These are phyloP conservation scores for Kockiozyma suomiensis DNA, from an alignment of 805 yeast genomes.

Conservation along the genomic window DNA sequence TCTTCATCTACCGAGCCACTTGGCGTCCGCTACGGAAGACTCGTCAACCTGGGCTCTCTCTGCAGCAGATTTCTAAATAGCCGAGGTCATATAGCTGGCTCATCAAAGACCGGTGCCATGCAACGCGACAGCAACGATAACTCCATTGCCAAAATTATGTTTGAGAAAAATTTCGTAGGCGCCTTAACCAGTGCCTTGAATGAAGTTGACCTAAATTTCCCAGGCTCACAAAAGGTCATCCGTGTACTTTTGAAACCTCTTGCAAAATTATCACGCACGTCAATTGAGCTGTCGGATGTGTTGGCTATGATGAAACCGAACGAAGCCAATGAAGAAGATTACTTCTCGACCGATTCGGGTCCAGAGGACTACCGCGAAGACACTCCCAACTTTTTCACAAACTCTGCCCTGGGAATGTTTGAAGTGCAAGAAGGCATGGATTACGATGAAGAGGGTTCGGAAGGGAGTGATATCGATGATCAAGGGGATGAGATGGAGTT, in stretches of 20 bases:
- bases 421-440: conserved; percentile 75
- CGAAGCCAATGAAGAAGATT: conserved; percentile 55
- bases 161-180: conserved; percentile 58
- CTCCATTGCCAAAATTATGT: conserved; percentile 62
- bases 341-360: conserved; percentile 47
- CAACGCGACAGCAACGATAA: conserved; percentile 53
- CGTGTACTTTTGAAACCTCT: conserved; percentile 59
- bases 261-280: conserved; percentile 51
- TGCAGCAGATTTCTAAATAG: conserved; percentile 41
- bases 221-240: conserved; percentile 62
- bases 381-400: conserved; percentile 78
- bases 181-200: conserved; percentile 63
- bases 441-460: conserved; percentile 58
- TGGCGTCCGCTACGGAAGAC: conserved; percentile 55
- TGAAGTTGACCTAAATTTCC: conserved; percentile 71
- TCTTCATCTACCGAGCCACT: conserved; percentile 45
- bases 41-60: conserved; percentile 57
- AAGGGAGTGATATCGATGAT: conserved; percentile 49
- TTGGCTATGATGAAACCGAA: conserved; percentile 41
- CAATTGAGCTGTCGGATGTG: conserved; percentile 45
- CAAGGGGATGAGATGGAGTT: conserved; percentile 49
- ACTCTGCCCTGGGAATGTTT: conserved; percentile 93
- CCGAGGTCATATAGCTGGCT: conserved; percentile 29
- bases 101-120: conserved; percentile 8
- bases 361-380: conserved; percentile 54